Conservation (phyloP, 345 rosid species). For the Hypericum perforatum region DNA sequence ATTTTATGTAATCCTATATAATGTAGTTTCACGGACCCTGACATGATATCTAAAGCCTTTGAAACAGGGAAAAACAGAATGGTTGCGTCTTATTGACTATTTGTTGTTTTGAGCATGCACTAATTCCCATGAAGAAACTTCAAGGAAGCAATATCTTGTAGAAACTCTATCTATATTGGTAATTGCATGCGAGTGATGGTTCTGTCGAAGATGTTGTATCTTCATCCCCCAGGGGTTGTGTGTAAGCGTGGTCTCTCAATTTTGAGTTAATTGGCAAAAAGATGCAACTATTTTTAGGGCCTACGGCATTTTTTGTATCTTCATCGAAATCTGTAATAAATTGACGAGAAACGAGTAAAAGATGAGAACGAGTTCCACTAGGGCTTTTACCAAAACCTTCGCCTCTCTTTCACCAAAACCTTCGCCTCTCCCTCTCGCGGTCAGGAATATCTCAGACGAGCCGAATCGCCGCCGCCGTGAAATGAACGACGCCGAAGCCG, state of each 20-base stretch:
- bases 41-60: constrained; percentile 48
- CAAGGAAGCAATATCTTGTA: constrained; percentile 22
- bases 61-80: constrained; percentile 43
- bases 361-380: too few species aligned
- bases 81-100: constrained; percentile 28
- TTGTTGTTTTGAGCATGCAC: constrained; percentile 46
- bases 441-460: too few species aligned
- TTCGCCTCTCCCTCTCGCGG: too few species aligned
- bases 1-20: too few species aligned
- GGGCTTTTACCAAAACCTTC: too few species aligned
- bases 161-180: constrained; percentile 26
- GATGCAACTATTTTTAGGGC: constrained; percentile 29
- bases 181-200: constrained; percentile 21
- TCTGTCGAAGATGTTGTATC: constrained; percentile 26
- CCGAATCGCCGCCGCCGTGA: too few species aligned
- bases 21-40: too few species aligned
- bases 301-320: constrained; percentile 38
- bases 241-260: constrained; percentile 27
- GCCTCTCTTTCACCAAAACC: too few species aligned
- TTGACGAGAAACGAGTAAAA: too few species aligned
- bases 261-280: constrained; percentile 46
- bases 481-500: too few species aligned
- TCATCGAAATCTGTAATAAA: too few species aligned
- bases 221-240: constrained; percentile 27
- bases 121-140: constrained; percentile 31